These are phyloP conservation scores for Rhynchospora breviuscula DNA, from an alignment of 176 grass and related monocot species.

Conservation along the genomic window DNA sequence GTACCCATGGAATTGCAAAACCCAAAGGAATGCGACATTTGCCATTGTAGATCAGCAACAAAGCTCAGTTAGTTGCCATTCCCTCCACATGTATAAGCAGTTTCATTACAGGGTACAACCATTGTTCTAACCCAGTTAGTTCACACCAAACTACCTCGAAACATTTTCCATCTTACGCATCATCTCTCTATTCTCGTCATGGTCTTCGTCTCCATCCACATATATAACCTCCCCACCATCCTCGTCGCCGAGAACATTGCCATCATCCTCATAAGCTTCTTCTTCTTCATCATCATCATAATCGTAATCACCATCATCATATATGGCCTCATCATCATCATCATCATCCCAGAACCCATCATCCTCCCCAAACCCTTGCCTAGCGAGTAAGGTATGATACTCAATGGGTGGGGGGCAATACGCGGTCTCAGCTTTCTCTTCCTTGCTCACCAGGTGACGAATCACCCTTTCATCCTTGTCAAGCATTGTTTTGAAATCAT, in stretches of 20 bases:
- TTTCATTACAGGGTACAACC: background rate
- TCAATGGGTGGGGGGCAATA: constrained; percentile 62
- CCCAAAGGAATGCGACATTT: background rate
- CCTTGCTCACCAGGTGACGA: constrained; percentile 77
- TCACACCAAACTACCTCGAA: background rate
- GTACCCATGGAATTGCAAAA: background rate
- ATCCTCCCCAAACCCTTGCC: constrained; percentile 24
- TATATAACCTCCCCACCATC: constrained; percentile 64
- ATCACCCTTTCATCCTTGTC: constrained; percentile 91
- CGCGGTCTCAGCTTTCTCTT: constrained; percentile 68
- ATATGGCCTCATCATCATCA: constrained; percentile 23
- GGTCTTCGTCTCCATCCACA: constrained; percentile 41
- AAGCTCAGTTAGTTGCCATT: background rate
- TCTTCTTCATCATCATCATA: constrained; percentile 33
- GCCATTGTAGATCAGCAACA: background rate
- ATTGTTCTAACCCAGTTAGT: background rate
- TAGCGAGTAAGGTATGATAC: constrained; percentile 44
- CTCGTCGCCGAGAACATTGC: background rate
- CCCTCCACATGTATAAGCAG: background rate
- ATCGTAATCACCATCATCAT: constrained; percentile 1
- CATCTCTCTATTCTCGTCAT: constrained; percentile 21
- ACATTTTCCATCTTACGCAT: constrained; percentile 19
- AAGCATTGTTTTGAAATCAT: constrained; percentile 82
- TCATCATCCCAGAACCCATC: constrained; percentile 44
- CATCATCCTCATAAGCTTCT: constrained; percentile 27